Conservation (phyloP, 768 basidiomycete genomes). For the Lactarius indigo region DNA sequence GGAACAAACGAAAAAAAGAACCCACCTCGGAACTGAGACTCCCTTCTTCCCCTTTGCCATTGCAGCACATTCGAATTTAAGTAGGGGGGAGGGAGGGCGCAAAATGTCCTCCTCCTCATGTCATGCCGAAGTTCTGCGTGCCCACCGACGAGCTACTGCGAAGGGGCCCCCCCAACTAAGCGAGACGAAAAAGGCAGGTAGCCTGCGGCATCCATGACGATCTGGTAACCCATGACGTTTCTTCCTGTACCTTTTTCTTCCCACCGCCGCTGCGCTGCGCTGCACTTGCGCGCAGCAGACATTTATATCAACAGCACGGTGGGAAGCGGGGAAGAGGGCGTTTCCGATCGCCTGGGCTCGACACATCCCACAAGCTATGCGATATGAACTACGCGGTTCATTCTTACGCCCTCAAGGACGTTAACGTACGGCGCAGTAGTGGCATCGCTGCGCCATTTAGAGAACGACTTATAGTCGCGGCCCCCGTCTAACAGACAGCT, state of each 20-base stretch:
- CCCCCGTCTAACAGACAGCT: background rate
- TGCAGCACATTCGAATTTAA: background rate
- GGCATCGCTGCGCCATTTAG: background rate
- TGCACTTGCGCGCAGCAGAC: constrained; percentile 3
- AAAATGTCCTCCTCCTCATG: background rate
- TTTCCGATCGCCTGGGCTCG: background rate
- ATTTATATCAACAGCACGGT: background rate
- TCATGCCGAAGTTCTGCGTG: background rate
- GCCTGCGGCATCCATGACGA: background rate
- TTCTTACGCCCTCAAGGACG: background rate
- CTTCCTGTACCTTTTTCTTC: constrained; percentile 19
- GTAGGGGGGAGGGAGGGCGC: background rate
- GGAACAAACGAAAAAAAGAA: background rate
- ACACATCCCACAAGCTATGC: constrained; percentile 10
- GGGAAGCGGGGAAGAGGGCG: background rate
- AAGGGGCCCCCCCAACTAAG: constrained; percentile 11
- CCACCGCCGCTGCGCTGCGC: background rate
- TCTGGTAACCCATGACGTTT: constrained; percentile 3
- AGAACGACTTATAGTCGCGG: background rate
- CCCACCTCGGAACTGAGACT: background rate
- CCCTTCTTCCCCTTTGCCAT: background rate
- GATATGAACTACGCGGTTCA: constrained; percentile 1
- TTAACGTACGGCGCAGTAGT: background rate
- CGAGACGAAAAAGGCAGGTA: constrained; percentile 16
- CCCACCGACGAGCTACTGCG: background rate